Evolutionary conservation across 345 rosid species (phyloP).

Genomic region (Hevea brasiliensis): DNA sequence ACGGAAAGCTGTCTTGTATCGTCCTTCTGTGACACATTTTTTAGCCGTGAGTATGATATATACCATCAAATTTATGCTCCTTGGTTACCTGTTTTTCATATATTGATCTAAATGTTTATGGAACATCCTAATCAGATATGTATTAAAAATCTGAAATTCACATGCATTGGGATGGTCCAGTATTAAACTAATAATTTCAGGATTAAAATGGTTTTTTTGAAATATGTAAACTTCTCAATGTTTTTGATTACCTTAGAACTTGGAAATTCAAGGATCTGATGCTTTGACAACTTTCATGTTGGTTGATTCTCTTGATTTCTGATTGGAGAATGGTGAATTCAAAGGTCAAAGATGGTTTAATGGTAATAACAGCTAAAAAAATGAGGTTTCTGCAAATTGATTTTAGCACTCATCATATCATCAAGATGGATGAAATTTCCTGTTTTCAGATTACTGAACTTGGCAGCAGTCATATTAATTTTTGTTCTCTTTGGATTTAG

Average conservation of each 20-base stretch:
- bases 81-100: neutral
- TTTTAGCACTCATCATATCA: neutral
- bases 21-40: constrained; percentile 81
- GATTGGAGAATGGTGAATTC: neutral
- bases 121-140: neutral
- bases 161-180: neutral
- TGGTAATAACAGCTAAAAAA: neutral
- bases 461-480: neutral
- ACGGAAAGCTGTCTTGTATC: constrained; percentile 81
- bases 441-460: neutral
- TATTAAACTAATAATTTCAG: no score
- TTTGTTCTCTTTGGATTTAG: neutral
- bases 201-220: neutral
- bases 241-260: neutral
- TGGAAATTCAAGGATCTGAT: neutral
- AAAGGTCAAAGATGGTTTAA: constrained; percentile 4
- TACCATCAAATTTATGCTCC: neutral
- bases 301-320: neutral
- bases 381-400: neutral
- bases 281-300: constrained; percentile 1
- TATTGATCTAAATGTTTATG: neutral
- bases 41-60: constrained; percentile 68
- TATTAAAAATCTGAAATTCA: neutral
- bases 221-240: neutral
- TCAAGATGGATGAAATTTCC: neutral